A percentile compares a stretch with the other conserved stretches of the same genome.
Conservation (phyloP, 768 basidiomycete genomes). For the Termitomyces sp. region DNA sequence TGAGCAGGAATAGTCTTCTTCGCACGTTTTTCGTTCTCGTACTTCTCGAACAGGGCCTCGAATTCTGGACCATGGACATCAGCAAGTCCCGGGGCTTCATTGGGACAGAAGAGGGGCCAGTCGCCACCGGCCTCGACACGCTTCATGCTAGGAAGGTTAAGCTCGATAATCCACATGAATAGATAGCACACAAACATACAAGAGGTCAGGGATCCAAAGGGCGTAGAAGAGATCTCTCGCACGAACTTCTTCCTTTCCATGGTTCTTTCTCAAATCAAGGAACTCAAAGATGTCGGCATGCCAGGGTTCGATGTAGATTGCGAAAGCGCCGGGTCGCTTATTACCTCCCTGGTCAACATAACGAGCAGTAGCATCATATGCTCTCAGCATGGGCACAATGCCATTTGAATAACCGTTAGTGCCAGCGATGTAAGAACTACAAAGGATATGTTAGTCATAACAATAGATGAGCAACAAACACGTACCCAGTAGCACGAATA, state of each 20-base stretch:
- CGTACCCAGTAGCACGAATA: slow-evolving; percentile 92
- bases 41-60: slow-evolving; percentile 78
- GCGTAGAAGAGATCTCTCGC: slow-evolving; percentile 98
- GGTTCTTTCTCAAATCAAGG: slow-evolving; percentile 96
- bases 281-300: slow-evolving; percentile 97
- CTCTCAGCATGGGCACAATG: slow-evolving; percentile 98
- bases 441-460: not conserved
- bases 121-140: slow-evolving; percentile 86
- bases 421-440: slow-evolving; percentile 95
- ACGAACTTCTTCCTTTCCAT: slow-evolving; percentile 96
- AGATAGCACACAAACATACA: slow-evolving; percentile 46
- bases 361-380: slow-evolving; percentile 95
- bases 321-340: slow-evolving; percentile 98
- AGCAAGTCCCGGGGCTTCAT: slow-evolving; percentile 86
- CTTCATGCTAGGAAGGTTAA: slow-evolving; percentile 68
- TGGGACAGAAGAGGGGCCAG: slow-evolving; percentile 98
- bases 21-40: slow-evolving; percentile 87
- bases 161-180: not conserved
- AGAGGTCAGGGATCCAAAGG: slow-evolving; percentile 96
- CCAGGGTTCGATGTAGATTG: slow-evolving; percentile 99
- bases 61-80: slow-evolving; percentile 92
- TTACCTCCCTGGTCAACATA: slow-evolving; percentile 99
- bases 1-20: slow-evolving; percentile 87
- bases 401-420: slow-evolving; percentile 99
- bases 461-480: slow-evolving; percentile 6